These are phyloP conservation scores for Talaromyces borbonicus DNA, from an alignment of 495 filamentous ascomycete genomes.

Conservation along the genomic window DNA sequence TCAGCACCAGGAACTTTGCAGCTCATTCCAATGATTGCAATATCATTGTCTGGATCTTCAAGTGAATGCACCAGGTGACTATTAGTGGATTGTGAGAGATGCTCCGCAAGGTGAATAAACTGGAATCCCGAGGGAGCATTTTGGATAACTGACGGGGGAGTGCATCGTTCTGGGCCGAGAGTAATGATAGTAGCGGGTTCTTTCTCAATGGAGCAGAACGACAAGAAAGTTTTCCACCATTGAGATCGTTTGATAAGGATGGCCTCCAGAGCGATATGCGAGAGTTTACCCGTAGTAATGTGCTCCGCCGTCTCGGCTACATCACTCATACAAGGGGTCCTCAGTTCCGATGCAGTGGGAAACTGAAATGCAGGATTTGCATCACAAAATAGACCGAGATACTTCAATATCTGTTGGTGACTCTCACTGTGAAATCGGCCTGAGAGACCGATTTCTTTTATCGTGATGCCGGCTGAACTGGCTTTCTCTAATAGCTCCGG, in stretches of 20 bases:
- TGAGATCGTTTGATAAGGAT: too few relatives aligned
- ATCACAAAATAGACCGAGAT: slow-evolving; percentile 16
- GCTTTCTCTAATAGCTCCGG: slow-evolving; percentile 19
- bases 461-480: slow-evolving; percentile 24
- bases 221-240: too few relatives aligned
- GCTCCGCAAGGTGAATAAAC: slow-evolving; percentile 24
- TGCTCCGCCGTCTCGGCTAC: slow-evolving; percentile 24
- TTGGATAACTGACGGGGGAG: slow-evolving; percentile 13
- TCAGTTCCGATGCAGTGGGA: slow-evolving; percentile 20
- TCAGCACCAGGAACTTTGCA: slow-evolving; percentile 39
- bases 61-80: background rate
- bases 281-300: too few relatives aligned
- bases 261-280: too few relatives aligned
- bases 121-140: slow-evolving; percentile 8
- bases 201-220: too few relatives aligned
- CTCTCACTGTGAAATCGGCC: slow-evolving; percentile 24
- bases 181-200: too few relatives aligned
- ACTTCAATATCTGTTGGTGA: slow-evolving; percentile 9
- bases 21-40: slow-evolving; percentile 46
- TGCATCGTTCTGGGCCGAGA: too few relatives aligned
- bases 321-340: background rate
- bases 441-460: slow-evolving; percentile 4
- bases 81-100: slow-evolving; percentile 7
- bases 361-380: slow-evolving; percentile 23
- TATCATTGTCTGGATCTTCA: slow-evolving; percentile 21